Evolutionary conservation across 352 stramenopile species (phyloP).

Genomic region (Phytophthora hibernalis): DNA sequence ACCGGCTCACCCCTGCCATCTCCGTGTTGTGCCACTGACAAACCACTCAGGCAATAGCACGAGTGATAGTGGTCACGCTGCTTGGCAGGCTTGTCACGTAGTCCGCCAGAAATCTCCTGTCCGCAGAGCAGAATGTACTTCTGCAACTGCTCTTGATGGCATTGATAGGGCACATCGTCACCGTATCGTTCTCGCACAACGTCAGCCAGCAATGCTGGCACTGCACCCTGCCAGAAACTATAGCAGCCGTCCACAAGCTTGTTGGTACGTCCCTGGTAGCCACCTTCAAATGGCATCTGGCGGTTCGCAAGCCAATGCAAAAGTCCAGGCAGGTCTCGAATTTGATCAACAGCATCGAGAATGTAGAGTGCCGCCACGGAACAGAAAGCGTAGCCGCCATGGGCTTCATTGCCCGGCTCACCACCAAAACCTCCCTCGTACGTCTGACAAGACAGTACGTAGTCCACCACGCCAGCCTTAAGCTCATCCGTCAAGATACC

Average conservation of each 20-base stretch:
- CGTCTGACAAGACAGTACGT: slow-evolving; percentile 94
- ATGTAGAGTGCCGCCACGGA: slow-evolving; percentile 95
- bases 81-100: slow-evolving; percentile 96
- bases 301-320: slow-evolving; percentile 92
- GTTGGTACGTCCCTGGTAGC: slow-evolving; percentile 96
- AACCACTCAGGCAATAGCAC: slow-evolving; percentile 98
- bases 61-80: slow-evolving; percentile 98
- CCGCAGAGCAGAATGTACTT: slow-evolving; percentile 95
- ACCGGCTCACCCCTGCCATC: slow-evolving; percentile 45
- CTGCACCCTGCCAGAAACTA: slow-evolving; percentile 98
- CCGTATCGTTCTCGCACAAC: slow-evolving; percentile 46
- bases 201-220: slow-evolving; percentile 83
- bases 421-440: slow-evolving; percentile 97
- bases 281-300: slow-evolving; percentile 95
- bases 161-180: slow-evolving; percentile 62
- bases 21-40: slow-evolving; percentile 95
- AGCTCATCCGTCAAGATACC: slow-evolving; percentile 93
- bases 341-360: slow-evolving; percentile 72
- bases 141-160: slow-evolving; percentile 80
- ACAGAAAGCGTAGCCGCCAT: slow-evolving; percentile 99
- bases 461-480: slow-evolving; percentile 77
- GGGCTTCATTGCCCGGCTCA: slow-evolving; percentile 94
- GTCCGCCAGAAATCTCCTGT: slow-evolving; percentile 93
- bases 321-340: slow-evolving; percentile 60
- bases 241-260: slow-evolving; percentile 99